phyloP scores from a whole-genome alignment of 495 filamentous ascomycete species.

The Sphaerosporella brunnea region DNA sequence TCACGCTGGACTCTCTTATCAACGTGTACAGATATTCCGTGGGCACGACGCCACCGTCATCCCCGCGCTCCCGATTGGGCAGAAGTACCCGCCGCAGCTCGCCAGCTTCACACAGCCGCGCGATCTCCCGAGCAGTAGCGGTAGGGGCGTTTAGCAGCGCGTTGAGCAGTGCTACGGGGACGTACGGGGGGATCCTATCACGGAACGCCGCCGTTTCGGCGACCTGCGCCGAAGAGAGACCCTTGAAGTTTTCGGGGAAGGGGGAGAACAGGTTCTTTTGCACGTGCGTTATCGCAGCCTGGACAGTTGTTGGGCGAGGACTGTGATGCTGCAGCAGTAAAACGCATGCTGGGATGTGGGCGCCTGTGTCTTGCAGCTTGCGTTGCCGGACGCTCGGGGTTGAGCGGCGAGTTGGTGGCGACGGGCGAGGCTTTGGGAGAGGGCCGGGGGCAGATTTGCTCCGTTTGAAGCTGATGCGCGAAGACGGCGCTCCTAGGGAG shows the following conservation, averaged over 20 bases:
- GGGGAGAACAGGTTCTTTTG: slow-evolving; percentile 1
- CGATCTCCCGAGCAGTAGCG: not conserved
- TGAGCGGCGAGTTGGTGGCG: not conserved
- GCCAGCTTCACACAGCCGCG: not conserved
- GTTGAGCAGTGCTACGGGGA: not conserved
- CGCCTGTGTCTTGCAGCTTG: not conserved
- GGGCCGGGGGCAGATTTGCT: not conserved
- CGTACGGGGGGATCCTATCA: not conserved
- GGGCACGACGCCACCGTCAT: not conserved
- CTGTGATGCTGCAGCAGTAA: not conserved
- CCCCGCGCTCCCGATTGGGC: not conserved
- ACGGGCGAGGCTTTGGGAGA: not conserved
- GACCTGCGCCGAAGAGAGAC: not conserved
- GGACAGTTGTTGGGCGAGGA: not conserved
- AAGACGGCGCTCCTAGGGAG: too few relatives aligned
- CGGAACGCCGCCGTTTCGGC: not conserved
- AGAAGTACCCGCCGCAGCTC: not conserved
- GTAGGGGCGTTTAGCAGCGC: not conserved
- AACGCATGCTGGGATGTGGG: not conserved
- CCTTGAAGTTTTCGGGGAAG: slow-evolving; percentile 4
- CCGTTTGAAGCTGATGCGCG: not conserved
- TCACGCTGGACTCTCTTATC: not conserved
- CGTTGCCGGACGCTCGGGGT: too few relatives aligned
- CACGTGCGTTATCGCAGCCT: not conserved
- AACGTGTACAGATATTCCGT: not conserved